phyloP scores from a whole-genome alignment of 1,284 basidiomycete genomes.

The Neonothopanus nambi region DNA sequence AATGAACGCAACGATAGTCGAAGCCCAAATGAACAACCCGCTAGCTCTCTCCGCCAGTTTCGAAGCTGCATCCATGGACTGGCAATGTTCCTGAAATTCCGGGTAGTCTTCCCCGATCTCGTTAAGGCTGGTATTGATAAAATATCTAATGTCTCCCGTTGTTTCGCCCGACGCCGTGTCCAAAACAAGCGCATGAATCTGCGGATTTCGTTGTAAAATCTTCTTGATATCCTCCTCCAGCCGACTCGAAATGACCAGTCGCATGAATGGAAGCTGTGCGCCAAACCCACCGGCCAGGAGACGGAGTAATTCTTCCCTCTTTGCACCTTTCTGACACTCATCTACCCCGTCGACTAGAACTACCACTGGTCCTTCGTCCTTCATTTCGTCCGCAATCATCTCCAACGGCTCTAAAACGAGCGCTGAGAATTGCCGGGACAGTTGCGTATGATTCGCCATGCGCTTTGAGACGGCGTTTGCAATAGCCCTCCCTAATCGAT shows the following conservation, averaged over 20 bases:
- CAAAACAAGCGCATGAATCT: constrained; percentile 1
- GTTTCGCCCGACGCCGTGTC: constrained; percentile 2
- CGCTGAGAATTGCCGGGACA: background rate
- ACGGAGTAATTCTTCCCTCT: background rate
- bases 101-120: background rate
- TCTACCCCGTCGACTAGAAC: constrained; percentile 9
- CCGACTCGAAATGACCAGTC: constrained; percentile 8
- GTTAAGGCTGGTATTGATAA: background rate
- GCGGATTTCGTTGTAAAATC: background rate
- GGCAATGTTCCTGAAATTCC: background rate
- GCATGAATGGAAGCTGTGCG: constrained; percentile 1
- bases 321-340: background rate
- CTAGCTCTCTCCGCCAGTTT: constrained; percentile 2
- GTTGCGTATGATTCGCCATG: background rate
- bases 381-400: background rate
- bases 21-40: constrained; percentile 14
- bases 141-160: constrained; percentile 2
- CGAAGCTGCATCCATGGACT: background rate
- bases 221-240: constrained; percentile 2
- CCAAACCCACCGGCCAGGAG: background rate
- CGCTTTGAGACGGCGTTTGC: background rate
- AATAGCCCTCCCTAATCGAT: constrained; percentile 2
- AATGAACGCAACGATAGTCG: background rate
- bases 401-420: constrained; percentile 7
- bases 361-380: constrained; percentile 1